Base-by-base conservation (phyloP, 169 alveolate genomes). In the Plasmodium ovale region DNA sequence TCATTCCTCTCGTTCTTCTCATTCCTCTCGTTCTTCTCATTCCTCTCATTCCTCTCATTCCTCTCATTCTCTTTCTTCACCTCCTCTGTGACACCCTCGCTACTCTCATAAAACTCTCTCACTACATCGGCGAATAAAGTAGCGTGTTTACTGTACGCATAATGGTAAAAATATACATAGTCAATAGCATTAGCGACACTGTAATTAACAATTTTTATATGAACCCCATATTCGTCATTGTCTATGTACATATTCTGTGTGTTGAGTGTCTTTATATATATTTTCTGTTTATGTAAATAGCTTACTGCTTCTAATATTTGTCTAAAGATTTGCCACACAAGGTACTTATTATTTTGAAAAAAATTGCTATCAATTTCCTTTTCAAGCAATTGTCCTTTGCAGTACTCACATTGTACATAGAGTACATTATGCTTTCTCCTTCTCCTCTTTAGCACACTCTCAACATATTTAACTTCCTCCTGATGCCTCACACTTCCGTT, bases 401-500 rank as follows among this genome's bases (percentile, higher is more conserved):
- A 79, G 44, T 79, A 67, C 29, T 79, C 89, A 51, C 84, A 79
- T 29, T 64, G 89, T 10, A 79, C 73, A 58, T 79, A 79, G 21
- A 79, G 59, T n/a, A 67, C 73, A 21, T 62, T 58, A 21, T 79
- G 27, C 12, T 6, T 79, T 12, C 65, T 65, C 49, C 65, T 62
- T 19, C 53, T 53, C 53, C 65, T 79, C 25, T 70, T 47, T 14
- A 35, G 21, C 29, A 79, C 12, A 53, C 33, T 64, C 65, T 79
- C 65, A 16, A 79, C 16, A 58, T 64, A 79, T 19, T 65, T 25
- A 0, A 65, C 39, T 59, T 79, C 53, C 6, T 79, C 14, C 7
- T 29, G 12, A 27, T 29, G 23, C 2, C 3, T 44, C 33, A 49
- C 27, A 25, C 16, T 67, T 39, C n/a, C 10, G 9, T 47, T 44